Evolutionary conservation across 805 yeast genomes (phyloP).

Genomic region (Blastobotrys parvus): DNA sequence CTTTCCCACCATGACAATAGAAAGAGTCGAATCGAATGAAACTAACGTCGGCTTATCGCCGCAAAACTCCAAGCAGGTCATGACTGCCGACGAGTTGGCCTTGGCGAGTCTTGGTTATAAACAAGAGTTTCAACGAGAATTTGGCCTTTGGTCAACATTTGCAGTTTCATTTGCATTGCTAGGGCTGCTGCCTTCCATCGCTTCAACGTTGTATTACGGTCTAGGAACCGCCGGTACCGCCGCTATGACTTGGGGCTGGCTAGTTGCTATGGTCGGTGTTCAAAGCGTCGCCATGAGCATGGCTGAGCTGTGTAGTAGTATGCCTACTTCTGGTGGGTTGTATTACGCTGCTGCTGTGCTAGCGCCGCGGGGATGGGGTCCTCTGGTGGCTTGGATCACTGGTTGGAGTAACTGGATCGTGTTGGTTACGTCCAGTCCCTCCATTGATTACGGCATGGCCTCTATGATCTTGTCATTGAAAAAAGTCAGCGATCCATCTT

Average conservation of each 20-base stretch:
- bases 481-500: constrained; percentile 44
- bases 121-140: constrained; percentile 56
- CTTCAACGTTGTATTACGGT: constrained; percentile 46
- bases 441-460: constrained; percentile 64
- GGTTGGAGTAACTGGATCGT: constrained; percentile 61
- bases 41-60: background rate
- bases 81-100: constrained; percentile 16
- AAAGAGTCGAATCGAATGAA: background rate
- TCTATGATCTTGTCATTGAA: constrained; percentile 39
- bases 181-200: constrained; percentile 55
- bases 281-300: constrained; percentile 51
- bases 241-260: constrained; percentile 69
- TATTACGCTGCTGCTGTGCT: constrained; percentile 59
- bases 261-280: constrained; percentile 47
- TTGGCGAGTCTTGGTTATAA: constrained; percentile 55
- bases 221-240: constrained; percentile 52
- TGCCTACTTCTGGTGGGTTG: constrained; percentile 62
- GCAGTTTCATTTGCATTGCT: constrained; percentile 67
- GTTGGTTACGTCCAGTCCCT: constrained; percentile 55
- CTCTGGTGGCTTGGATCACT: constrained; percentile 51
- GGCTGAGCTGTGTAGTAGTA: constrained; percentile 59
- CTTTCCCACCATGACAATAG: background rate
- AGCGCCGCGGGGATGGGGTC: constrained; percentile 47
- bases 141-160: constrained; percentile 54
- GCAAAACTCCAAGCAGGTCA: background rate